Percentiles rank a stretch among this genome's conserved stretches.
phyloP scores from a whole-genome alignment of 23 red algal species.

The Agarophyton chilense region DNA sequence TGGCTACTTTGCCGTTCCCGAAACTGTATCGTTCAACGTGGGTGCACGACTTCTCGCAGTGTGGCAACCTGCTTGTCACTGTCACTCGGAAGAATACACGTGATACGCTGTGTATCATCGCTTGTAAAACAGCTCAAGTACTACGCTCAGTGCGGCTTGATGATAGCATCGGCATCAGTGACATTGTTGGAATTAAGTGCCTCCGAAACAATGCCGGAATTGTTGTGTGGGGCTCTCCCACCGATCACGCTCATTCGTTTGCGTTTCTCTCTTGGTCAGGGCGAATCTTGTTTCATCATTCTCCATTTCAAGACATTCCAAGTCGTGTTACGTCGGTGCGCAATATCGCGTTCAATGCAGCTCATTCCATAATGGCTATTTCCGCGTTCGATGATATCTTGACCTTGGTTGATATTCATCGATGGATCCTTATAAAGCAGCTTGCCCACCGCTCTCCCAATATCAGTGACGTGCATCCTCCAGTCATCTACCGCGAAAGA shows the following conservation, averaged over 20 bases:
- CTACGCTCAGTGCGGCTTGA: not conserved
- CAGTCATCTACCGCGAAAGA: constrained; percentile 4
- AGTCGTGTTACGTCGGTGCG: not conserved
- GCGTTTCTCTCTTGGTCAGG: constrained; percentile 23
- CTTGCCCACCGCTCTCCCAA: not conserved
- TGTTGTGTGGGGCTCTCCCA: constrained; percentile 8
- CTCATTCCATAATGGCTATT: constrained; percentile 14
- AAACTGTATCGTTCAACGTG: not conserved
- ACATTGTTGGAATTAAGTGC: constrained; percentile 2
- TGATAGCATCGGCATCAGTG: not conserved
- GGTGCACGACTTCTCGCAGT: not conserved
- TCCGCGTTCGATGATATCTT: not conserved
- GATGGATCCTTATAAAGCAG: constrained; percentile 12
- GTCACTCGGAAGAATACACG: not conserved
- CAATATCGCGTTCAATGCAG: not conserved
- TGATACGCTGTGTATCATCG: constrained; percentile 12
- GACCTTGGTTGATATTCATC: not conserved
- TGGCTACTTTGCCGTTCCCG: not conserved
- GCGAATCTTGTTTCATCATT: not conserved
- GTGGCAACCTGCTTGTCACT: constrained; percentile 8
- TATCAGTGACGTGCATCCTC: not conserved
- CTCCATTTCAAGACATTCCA: not conserved
- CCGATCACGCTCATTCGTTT: not conserved
- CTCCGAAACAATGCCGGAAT: constrained; percentile 22
- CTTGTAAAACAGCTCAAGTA: constrained; percentile 14